Evolutionary conservation across 2,329 filamentous ascomycete genomes (phyloP).

Genomic region (Talaromyces albobiverticillius): DNA sequence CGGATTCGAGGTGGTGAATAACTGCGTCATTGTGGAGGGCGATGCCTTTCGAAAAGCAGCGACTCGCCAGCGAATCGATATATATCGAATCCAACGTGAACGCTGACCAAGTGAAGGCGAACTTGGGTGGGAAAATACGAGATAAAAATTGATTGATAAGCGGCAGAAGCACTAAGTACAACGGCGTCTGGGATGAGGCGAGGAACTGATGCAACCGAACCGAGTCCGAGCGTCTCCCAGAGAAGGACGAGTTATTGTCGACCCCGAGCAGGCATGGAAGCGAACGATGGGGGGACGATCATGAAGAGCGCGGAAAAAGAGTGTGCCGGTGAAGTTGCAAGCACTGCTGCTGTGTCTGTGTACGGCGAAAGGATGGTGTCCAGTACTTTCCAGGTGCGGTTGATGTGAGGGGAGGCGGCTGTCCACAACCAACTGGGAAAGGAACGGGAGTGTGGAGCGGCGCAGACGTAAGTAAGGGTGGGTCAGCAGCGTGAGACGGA

Average conservation of each 20-base stretch:
- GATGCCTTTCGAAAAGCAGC: neutral
- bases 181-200: neutral
- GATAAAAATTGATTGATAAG: conserved; percentile 7
- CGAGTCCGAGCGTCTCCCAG: conserved; percentile 4
- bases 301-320: neutral
- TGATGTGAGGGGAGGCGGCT: neutral
- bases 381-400: neutral
- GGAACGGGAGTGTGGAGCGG: neutral
- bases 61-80: neutral
- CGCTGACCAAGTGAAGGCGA: neutral
- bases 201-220: neutral
- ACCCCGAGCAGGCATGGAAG: neutral
- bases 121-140: neutral
- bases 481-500: too few species aligned
- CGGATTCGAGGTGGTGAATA: conserved; percentile 37
- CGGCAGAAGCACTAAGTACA: neutral
- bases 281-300: neutral
- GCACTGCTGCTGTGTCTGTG: too few species aligned
- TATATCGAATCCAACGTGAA: neutral
- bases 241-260: neutral
- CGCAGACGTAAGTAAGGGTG: neutral
- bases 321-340: too few species aligned
- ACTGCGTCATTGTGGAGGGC: conserved; percentile 38
- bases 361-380: too few species aligned
- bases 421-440: neutral